phyloP scores from a whole-genome alignment of 352 stramenopile genomes.

The Phytopythium sindhum region DNA sequence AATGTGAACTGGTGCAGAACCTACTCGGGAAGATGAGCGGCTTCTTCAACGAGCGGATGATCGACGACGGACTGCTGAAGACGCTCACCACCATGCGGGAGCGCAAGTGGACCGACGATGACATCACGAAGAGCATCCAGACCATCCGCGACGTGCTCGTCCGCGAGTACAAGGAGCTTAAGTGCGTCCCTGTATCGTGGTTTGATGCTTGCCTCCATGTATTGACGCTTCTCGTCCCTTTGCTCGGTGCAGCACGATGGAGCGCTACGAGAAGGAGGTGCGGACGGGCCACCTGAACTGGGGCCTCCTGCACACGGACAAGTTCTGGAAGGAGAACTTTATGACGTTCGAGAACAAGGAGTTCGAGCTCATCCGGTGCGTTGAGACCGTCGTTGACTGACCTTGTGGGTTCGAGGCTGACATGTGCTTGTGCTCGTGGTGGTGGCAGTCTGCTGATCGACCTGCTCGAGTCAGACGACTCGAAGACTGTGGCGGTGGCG shows the following conservation, averaged over 20 bases:
- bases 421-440: constrained; percentile 1
- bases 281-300: constrained; percentile 93
- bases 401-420: not conserved
- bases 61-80: constrained; percentile 94
- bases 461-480: constrained; percentile 90
- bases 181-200: constrained; percentile 37
- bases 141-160: constrained; percentile 78
- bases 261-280: constrained; percentile 96
- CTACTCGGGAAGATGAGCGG: constrained; percentile 76
- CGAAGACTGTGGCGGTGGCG: constrained; percentile 94
- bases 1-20: constrained; percentile 36
- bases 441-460: constrained; percentile 88
- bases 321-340: constrained; percentile 99
- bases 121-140: constrained; percentile 88
- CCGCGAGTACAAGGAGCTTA: constrained; percentile 86
- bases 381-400: not conserved
- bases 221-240: not conserved
- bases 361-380: constrained; percentile 90
- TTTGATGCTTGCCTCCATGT: not conserved
- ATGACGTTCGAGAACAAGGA: constrained; percentile 96
- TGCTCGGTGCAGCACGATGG: constrained; percentile 82
- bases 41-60: constrained; percentile 93
- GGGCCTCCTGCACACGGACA: constrained; percentile 96
- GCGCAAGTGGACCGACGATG: constrained; percentile 94
- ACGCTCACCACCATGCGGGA: constrained; percentile 92